Evolutionary conservation across 2,329 filamentous ascomycete species (phyloP).

Genomic region (Cephalotrichum gorgonifer): DNA sequence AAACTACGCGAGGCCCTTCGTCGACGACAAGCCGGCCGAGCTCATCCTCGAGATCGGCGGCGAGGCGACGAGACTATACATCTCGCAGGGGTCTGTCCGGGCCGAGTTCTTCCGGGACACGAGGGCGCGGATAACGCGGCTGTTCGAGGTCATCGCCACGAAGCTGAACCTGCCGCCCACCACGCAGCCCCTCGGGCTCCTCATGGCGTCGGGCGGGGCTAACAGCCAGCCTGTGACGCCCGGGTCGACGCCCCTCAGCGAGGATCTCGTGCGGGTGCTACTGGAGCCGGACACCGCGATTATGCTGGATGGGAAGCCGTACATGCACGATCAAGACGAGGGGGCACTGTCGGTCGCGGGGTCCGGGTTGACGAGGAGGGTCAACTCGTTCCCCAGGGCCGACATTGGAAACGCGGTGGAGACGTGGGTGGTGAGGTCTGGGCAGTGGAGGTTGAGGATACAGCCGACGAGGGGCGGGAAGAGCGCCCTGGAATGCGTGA

Average conservation of each 20-base stretch:
- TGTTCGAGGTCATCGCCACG: constrained; percentile 72
- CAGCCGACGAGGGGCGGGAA: constrained; percentile 40
- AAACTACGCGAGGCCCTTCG: constrained; percentile 73
- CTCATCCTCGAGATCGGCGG: constrained; percentile 71
- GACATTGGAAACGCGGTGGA: constrained; percentile 18
- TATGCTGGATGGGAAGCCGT: constrained; percentile 44
- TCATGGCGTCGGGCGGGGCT: constrained; percentile 56
- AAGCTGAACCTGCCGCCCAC: constrained; percentile 62
- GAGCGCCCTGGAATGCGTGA: constrained; percentile 54
- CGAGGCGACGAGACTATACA: constrained; percentile 51
- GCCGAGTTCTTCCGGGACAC: constrained; percentile 66
- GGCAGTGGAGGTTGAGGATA: constrained; percentile 64
- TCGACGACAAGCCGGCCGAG: constrained; percentile 64
- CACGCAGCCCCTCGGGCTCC: constrained; percentile 50
- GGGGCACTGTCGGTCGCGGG: constrained; percentile 16
- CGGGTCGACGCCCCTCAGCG: constrained; percentile 58
- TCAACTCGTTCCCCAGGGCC: constrained; percentile 17
- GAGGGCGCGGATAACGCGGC: constrained; percentile 57
- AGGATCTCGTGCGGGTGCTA: constrained; percentile 56
- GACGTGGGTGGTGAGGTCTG: constrained; percentile 55
- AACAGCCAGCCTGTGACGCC: constrained; percentile 53
- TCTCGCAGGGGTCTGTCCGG: constrained; percentile 27
- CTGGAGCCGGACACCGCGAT: constrained; percentile 52
- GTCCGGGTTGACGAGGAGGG: constrained; percentile 33
- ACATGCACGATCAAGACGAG: constrained; percentile 19